Conservation (phyloP, 192 early-diverging fungal genomes). For the Phlyctochytrium arcticum region DNA sequence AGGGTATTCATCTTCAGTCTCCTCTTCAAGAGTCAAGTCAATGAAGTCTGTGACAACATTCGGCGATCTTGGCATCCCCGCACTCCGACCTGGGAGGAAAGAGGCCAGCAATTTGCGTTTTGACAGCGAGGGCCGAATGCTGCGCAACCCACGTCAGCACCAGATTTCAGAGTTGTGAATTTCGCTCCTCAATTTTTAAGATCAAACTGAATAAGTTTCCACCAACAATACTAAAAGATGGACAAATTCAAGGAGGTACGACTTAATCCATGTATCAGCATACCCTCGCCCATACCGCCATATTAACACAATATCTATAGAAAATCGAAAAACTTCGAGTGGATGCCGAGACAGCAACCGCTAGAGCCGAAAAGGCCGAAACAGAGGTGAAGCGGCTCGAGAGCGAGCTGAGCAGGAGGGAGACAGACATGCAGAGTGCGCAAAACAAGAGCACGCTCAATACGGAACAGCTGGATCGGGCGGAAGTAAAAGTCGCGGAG, state of each 20-base stretch:
- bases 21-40: too few relatives aligned
- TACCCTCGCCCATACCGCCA: not conserved
- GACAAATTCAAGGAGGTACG: slow-evolving; percentile 10
- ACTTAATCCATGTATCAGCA: too few relatives aligned
- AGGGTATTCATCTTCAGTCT: too few relatives aligned
- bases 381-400: slow-evolving; percentile 45
- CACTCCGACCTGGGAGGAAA: too few relatives aligned
- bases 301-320: slow-evolving; percentile 22
- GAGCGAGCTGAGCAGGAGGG: slow-evolving; percentile 41
- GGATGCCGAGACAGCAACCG: slow-evolving; percentile 39
- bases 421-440: slow-evolving; percentile 47
- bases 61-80: too few relatives aligned
- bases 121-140: too few relatives aligned
- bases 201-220: too few relatives aligned
- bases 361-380: slow-evolving; percentile 49
- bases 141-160: too few relatives aligned
- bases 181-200: too few relatives aligned
- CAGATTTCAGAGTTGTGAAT: too few relatives aligned
- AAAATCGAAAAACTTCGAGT: slow-evolving; percentile 57
- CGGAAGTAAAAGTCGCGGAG: slow-evolving; percentile 54
- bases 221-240: not conserved
- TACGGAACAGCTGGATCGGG: slow-evolving; percentile 43
- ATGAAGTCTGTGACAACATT: too few relatives aligned
- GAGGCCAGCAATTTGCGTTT: too few relatives aligned
- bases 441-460: slow-evolving; percentile 56